Evolutionary conservation across 805 yeast species (phyloP).

Genomic region (Suhomyces sp.): DNA sequence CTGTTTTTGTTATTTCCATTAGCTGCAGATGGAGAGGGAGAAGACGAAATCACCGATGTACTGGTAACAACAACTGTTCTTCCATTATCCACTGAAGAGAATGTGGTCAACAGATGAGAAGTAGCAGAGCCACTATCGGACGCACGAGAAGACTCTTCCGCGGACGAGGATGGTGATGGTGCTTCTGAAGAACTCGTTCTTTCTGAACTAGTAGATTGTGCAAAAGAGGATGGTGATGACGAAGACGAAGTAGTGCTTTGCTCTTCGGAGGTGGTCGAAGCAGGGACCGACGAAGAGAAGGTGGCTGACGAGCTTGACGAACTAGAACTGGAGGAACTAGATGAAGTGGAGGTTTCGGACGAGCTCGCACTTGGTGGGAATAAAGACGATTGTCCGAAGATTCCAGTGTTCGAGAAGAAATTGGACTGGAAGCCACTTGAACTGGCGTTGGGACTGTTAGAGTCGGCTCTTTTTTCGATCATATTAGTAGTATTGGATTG

Average conservation of each 20-base stretch:
- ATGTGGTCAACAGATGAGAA: conserved; percentile 23
- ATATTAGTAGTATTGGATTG: too few species aligned
- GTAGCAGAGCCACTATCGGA: conserved; percentile 2
- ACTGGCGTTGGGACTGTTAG: neutral
- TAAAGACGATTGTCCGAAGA: too few species aligned
- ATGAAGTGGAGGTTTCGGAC: neutral
- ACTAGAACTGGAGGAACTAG: neutral
- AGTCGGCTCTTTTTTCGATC: too few species aligned
- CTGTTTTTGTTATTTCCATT: conserved; percentile 11
- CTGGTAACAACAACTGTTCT: conserved; percentile 39
- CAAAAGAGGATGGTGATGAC: conserved; percentile 1
- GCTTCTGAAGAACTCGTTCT: conserved; percentile 1
- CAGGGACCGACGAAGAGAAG: conserved; percentile 2
- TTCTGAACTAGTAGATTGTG: conserved; percentile 1
- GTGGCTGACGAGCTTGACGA: conserved; percentile 2
- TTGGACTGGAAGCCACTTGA: neutral
- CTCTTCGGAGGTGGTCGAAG: conserved; percentile 1
- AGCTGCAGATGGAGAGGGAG: conserved; percentile 25
- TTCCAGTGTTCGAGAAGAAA: too few species aligned
- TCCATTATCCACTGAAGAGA: conserved; percentile 35
- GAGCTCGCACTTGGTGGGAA: too few species aligned
- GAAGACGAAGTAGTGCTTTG: neutral
- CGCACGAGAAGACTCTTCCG: conserved; percentile 1
- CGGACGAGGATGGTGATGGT: neutral
- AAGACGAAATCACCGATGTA: conserved; percentile 31